These are phyloP conservation scores for Penicillium brasilianum DNA, from an alignment of 2,329 filamentous ascomycete species.

Conservation along the genomic window DNA sequence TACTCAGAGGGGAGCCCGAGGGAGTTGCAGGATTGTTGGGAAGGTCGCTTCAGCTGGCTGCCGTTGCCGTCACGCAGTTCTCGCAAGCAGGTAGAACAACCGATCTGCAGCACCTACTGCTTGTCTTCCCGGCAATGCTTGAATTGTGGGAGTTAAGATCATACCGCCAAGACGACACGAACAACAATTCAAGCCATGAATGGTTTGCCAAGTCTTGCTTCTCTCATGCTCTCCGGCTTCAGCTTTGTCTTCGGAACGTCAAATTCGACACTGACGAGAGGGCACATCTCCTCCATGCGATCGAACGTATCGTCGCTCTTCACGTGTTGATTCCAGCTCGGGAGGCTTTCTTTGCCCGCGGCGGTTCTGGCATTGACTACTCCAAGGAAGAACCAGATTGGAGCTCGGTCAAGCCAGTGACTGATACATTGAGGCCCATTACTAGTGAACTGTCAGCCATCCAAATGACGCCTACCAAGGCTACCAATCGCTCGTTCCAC, in stretches of 20 bases:
- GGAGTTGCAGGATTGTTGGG: constrained; percentile 43
- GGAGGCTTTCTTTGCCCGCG: constrained; percentile 42
- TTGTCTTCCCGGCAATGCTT: constrained; percentile 40
- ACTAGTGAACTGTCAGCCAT: constrained; percentile 35
- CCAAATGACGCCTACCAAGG: constrained; percentile 11
- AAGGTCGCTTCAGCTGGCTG: constrained; percentile 41
- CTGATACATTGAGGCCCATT: constrained; percentile 43
- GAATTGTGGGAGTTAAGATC: constrained; percentile 48
- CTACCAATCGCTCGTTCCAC: constrained; percentile 20
- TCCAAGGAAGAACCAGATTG: constrained; percentile 41
- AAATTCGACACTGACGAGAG: constrained; percentile 40
- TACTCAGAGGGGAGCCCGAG: constrained; percentile 44
- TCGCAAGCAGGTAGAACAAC: constrained; percentile 36
- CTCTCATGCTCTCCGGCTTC: constrained; percentile 41
- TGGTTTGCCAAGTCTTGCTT: constrained; percentile 43
- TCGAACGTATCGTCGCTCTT: constrained; percentile 47
- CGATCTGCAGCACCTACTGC: constrained; percentile 42
- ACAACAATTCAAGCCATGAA: constrained; percentile 44
- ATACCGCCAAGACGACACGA: constrained; percentile 38
- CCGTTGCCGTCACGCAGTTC: constrained; percentile 39
- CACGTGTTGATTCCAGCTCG: constrained; percentile 50
- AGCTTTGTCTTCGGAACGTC: constrained; percentile 34
- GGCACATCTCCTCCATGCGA: constrained; percentile 37
- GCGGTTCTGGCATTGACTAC: constrained; percentile 42
- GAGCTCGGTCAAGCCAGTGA: constrained; percentile 42